These are phyloP conservation scores for Camellia japonica DNA, from an alignment of 148 eudicot species.

Conservation along the genomic window DNA sequence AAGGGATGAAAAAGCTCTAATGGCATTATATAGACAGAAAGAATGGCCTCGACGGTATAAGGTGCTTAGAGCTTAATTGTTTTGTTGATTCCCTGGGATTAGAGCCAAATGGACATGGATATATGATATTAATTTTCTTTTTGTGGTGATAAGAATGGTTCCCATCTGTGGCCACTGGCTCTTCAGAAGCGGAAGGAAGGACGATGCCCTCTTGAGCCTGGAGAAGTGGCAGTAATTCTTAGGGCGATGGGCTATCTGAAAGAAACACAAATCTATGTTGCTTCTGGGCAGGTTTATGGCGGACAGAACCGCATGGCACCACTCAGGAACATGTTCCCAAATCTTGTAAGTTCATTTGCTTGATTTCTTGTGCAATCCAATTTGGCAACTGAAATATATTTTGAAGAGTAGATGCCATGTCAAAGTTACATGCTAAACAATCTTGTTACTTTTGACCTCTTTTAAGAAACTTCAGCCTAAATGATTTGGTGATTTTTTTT, in stretches of 20 bases:
- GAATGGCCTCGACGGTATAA: conserved; percentile 99
- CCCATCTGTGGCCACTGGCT: conserved; percentile 93
- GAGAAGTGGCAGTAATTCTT: conserved; percentile 95
- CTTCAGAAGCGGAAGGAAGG: conserved; percentile 98
- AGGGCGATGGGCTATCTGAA: conserved; percentile 97
- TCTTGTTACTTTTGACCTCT: neutral
- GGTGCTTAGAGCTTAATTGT: conserved; percentile 43
- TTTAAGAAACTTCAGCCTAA: neutral
- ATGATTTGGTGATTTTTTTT: neutral
- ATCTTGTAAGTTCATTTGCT: conserved; percentile 57
- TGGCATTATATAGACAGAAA: conserved; percentile 88
- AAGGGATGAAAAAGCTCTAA: conserved; percentile 79
- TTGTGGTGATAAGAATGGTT: conserved; percentile 72
- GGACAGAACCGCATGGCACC: conserved; percentile 99
- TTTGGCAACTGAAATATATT: neutral
- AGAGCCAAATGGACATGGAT: neutral
- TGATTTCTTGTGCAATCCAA: conserved; percentile 6
- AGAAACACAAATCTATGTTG: conserved; percentile 98
- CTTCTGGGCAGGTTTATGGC: conserved; percentile 98
- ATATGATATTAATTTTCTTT: conserved; percentile 8
- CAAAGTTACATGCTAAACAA: conserved; percentile 1
- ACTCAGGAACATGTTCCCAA: conserved; percentile 97
- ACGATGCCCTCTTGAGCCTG: conserved; percentile 99
- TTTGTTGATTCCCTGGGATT: conserved; percentile 1
- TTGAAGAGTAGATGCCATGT: neutral